Evolutionary conservation across 139 green algal species (phyloP), one percentile per base, ranked within the genome.

Genomic region (Parachlorella kessleri): DNA sequence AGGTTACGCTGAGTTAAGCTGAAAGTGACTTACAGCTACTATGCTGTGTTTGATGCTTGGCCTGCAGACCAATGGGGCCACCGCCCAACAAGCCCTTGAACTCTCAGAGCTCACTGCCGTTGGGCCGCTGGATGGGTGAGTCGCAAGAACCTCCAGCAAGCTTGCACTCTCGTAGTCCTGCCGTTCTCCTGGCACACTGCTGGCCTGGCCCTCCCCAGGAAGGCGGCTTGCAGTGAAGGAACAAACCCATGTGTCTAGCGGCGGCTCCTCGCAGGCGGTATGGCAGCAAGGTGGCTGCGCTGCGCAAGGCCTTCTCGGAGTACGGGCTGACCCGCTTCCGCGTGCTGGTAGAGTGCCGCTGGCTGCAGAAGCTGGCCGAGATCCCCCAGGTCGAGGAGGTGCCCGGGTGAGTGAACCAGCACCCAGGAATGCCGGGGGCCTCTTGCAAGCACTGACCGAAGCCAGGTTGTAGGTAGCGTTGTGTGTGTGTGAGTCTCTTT

Each of bases 281-380:
- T 78, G 92, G 81, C 42, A 83, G 81, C 67, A 90, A 94, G 75
- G 89, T 93, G 21, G 75, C 82, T 1, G 83, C 75, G 1, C 88
- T 99, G 72, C 91, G 97, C 63, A n/a, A 71, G 48, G 93, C 92
- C 73, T 98, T 99, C 85, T 96, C 87, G 77, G 97, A 99, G 88
- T 99, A 96, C 82, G 97, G 94, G 18, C 91, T 99, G 68, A 99
- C 99, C 78, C 88, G 89, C 41, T 95, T 90, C 59, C 91, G 97
- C n/a, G 91, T 98, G 6, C 78, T 95, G n/a, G 97, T 99, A 26
- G 97, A 99, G 86, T 95, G 82, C 73, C 90, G 92, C 39, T 99
- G 97, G 97, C 89, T 99, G 78, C 94, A 98, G 86, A 88, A 92
- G 78, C 92, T 99, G 32, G 80, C 91, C 24, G n/a, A 91, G 79